Evolutionary conservation across 495 filamentous ascomycete species (phyloP).

Genomic region (Talaromyces adpressus): DNA sequence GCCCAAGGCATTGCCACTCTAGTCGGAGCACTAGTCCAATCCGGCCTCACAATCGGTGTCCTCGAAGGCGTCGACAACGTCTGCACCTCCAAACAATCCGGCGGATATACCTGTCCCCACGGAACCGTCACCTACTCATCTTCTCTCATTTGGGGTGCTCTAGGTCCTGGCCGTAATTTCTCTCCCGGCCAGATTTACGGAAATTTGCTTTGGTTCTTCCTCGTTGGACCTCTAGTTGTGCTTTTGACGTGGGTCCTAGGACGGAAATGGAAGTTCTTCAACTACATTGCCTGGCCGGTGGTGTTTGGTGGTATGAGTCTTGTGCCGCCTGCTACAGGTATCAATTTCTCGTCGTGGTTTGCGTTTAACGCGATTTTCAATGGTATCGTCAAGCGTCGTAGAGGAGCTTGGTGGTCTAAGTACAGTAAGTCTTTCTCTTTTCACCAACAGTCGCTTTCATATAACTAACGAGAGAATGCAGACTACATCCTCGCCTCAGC

Average conservation of each 20-base stretch:
- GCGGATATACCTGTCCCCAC: constrained; percentile 63
- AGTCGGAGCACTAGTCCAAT: constrained; percentile 59
- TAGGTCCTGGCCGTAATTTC: constrained; percentile 61
- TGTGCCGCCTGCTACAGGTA: constrained; percentile 61
- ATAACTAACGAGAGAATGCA: constrained; percentile 43
- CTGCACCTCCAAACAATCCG: constrained; percentile 51
- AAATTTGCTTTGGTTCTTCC: constrained; percentile 57
- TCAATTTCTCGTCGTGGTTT: constrained; percentile 66
- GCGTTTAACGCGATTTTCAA: constrained; percentile 61
- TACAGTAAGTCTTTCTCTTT: constrained; percentile 41
- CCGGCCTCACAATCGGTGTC: constrained; percentile 58
- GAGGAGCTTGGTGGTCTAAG: constrained; percentile 61
- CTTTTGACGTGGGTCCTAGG: constrained; percentile 50
- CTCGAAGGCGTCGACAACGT: constrained; percentile 53
- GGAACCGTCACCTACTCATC: constrained; percentile 62
- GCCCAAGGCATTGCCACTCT: constrained; percentile 62
- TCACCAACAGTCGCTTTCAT: constrained; percentile 20
- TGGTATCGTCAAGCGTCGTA: constrained; percentile 45
- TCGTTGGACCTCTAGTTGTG: constrained; percentile 49
- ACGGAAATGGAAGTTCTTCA: constrained; percentile 42
- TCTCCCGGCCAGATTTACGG: constrained; percentile 63
- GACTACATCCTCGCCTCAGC: constrained; percentile 59
- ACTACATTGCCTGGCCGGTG: constrained; percentile 57
- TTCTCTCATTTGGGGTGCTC: constrained; percentile 63
- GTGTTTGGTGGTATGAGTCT: constrained; percentile 59